phyloP scores from a whole-genome alignment of 768 basidiomycete species.

The Chlorophyllum brunneum region DNA sequence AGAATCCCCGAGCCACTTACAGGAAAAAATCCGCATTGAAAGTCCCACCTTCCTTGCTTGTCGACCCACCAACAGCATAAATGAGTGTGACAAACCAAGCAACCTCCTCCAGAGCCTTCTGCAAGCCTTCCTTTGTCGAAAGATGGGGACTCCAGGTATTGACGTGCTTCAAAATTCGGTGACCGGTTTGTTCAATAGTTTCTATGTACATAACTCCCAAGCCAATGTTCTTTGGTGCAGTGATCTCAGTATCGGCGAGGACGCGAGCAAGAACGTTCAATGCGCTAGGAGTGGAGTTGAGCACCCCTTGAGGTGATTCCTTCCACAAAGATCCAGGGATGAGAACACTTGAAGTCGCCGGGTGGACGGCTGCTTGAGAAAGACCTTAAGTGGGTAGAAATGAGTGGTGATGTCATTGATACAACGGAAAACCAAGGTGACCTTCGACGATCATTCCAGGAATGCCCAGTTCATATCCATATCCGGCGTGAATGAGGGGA shows the following conservation, averaged over 20 bases:
- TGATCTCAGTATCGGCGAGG: slow-evolving; percentile 9
- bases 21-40: slow-evolving; percentile 59
- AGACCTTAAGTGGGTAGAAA: slow-evolving; percentile 36
- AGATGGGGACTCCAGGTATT: slow-evolving; percentile 33
- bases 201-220: slow-evolving; percentile 20
- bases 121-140: slow-evolving; percentile 23
- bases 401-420: background rate
- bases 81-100: slow-evolving; percentile 50
- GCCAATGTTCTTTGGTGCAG: background rate
- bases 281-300: slow-evolving; percentile 1
- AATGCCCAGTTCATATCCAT: slow-evolving; percentile 57
- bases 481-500: slow-evolving; percentile 62
- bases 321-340: slow-evolving; percentile 26
- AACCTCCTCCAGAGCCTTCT: slow-evolving; percentile 59
- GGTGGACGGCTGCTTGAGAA: slow-evolving; percentile 51
- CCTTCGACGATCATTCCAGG: slow-evolving; percentile 63
- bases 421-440: slow-evolving; percentile 18
- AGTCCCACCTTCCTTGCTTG: slow-evolving; percentile 22
- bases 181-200: slow-evolving; percentile 31
- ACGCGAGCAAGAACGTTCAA: slow-evolving; percentile 10
- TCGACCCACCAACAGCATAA: slow-evolving; percentile 56
- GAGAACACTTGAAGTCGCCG: slow-evolving; percentile 17
- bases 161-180: slow-evolving; percentile 38
- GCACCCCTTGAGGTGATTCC: background rate
- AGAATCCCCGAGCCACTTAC: slow-evolving; percentile 32